phyloP scores from a whole-genome alignment of 1,139 yeast genomes.

The Suhomyces bokatorum region DNA sequence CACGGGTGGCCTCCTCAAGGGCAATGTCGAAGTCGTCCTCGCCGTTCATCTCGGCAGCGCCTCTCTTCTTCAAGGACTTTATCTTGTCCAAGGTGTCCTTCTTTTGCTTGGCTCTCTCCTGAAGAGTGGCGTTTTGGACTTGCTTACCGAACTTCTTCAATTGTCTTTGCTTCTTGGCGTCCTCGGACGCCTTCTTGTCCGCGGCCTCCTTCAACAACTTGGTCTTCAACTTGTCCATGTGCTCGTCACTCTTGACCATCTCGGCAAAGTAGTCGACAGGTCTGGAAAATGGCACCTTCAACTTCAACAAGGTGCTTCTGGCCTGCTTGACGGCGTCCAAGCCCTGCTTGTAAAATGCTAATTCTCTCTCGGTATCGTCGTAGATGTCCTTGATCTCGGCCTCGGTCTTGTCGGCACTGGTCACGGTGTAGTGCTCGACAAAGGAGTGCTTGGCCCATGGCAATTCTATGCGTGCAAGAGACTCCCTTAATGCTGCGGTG shows the following conservation, averaged over 20 bases:
- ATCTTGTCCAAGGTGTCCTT: slow-evolving; percentile 87
- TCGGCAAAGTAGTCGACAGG: slow-evolving; percentile 97
- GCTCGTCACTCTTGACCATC: slow-evolving; percentile 97
- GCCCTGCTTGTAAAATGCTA: slow-evolving; percentile 78
- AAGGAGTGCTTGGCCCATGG: slow-evolving; percentile 76
- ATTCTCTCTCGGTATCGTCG: slow-evolving; percentile 83
- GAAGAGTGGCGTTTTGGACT: slow-evolving; percentile 91
- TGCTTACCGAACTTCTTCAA: slow-evolving; percentile 97
- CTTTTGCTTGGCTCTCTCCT: slow-evolving; percentile 93
- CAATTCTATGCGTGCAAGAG: slow-evolving; percentile 64
- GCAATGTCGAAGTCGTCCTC: slow-evolving; percentile 71
- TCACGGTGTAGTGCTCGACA: slow-evolving; percentile 78
- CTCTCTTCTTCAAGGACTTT: slow-evolving; percentile 85
- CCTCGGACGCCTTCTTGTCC: slow-evolving; percentile 88
- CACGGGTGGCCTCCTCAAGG: slow-evolving; percentile 80
- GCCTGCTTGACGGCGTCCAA: slow-evolving; percentile 80
- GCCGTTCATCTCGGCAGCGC: slow-evolving; percentile 65
- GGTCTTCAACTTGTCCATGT: slow-evolving; percentile 89
- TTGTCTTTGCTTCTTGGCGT: slow-evolving; percentile 90
- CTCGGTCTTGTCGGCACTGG: slow-evolving; percentile 61
- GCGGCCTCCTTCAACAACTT: slow-evolving; percentile 85
- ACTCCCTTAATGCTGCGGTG: slow-evolving; percentile 65
- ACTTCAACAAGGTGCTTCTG: slow-evolving; percentile 60
- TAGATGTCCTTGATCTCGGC: slow-evolving; percentile 79
- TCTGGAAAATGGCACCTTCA: slow-evolving; percentile 84